Evolutionary conservation across 176 grass and related monocot species (phyloP).

Genomic region (Cenchrus purpureus): DNA sequence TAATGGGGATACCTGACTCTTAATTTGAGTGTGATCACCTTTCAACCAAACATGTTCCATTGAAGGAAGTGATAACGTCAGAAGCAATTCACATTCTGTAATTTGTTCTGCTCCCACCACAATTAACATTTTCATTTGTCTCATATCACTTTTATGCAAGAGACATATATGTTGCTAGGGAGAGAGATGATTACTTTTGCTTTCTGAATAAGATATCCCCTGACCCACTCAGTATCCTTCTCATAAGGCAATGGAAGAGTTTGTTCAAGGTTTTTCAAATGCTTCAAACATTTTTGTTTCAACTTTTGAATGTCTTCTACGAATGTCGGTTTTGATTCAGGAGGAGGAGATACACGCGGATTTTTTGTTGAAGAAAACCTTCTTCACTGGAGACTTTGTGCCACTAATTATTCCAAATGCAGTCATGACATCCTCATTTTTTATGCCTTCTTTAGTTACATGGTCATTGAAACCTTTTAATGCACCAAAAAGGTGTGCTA

Average conservation of each 20-base stretch:
- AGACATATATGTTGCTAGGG: no score
- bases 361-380: background rate
- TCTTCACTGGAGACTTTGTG: background rate
- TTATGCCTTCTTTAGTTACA: background rate
- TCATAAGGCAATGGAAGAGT: no score
- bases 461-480: background rate
- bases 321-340: no score
- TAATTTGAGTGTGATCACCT: background rate
- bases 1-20: background rate
- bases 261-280: no score
- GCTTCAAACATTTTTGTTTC: no score
- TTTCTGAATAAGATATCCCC: no score
- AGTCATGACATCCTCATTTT: background rate
- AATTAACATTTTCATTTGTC: background rate
- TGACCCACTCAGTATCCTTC: no score
- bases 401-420: background rate
- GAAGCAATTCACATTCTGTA: background rate
- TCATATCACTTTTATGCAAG: no score
- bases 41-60: background rate
- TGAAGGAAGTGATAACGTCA: background rate
- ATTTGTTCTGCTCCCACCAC: background rate
- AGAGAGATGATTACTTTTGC: no score
- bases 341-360: no score
- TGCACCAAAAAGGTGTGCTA: background rate
- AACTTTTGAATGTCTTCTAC: no score